Evolutionary conservation across 2,329 filamentous ascomycete species (phyloP).

Genomic region (Cercospora sojina): DNA sequence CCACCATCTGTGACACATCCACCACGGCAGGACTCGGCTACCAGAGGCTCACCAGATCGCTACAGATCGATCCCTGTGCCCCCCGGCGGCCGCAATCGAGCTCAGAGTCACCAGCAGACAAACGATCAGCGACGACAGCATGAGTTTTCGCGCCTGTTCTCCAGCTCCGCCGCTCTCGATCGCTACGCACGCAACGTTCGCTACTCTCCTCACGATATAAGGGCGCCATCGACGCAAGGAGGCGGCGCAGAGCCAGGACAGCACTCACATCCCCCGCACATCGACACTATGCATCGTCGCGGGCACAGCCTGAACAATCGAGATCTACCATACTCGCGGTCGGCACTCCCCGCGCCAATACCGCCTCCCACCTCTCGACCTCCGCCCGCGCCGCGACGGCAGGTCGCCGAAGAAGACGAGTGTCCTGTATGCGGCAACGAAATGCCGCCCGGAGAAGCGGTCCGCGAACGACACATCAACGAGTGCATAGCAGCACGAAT

Average conservation of each 20-base stretch:
- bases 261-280: background rate
- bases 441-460: slow-evolving; percentile 56
- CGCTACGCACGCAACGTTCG: slow-evolving; percentile 1
- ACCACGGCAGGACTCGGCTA: background rate
- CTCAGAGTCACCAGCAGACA: slow-evolving; percentile 8
- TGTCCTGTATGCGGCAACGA: slow-evolving; percentile 75
- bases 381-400: slow-evolving; percentile 23
- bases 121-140: slow-evolving; percentile 3
- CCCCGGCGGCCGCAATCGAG: slow-evolving; percentile 7
- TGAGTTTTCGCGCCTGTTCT: slow-evolving; percentile 3
- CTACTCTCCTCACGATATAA: background rate
- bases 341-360: background rate
- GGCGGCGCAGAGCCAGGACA: background rate
- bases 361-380: background rate
- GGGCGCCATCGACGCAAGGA: background rate
- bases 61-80: slow-evolving; percentile 11
- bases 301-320: slow-evolving; percentile 3
- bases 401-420: slow-evolving; percentile 67
- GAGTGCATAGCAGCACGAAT: slow-evolving; percentile 35
- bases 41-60: background rate
- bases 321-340: background rate
- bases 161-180: background rate
- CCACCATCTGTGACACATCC: background rate
- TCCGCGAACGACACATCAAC: slow-evolving; percentile 47
- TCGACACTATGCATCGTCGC: slow-evolving; percentile 2